Base-by-base conservation (phyloP, 805 yeast genomes). In the Debaryomyces tyrocola region DNA sequence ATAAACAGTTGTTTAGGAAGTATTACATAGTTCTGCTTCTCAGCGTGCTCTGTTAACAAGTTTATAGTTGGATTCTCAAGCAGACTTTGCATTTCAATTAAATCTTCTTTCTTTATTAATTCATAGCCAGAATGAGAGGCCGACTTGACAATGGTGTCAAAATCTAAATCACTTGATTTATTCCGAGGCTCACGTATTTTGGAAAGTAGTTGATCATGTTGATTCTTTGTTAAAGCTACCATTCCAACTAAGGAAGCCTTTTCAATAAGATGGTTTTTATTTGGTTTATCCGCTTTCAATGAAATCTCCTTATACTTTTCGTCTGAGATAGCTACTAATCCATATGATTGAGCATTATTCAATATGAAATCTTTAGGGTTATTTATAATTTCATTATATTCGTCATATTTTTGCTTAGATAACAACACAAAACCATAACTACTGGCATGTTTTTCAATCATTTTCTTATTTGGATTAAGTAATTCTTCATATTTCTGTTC, bases 221-320 rank as follows among this genome's bases (percentile, higher is more conserved):
- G 44, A 17, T 41, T 21, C 4, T 20, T n/a, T 11, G 47, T 49
- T 2, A 68, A 31, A 3, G 57, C 58, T 12, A 54, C 59, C 48
- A 64, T 53, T 11, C 64, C 66, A 27, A 52, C 45, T 9, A 46
- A 48, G 18, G 49, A 44, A 18, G 71, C 67, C 44, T 55, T 53
- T n/a, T 48, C 38, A 1, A 43, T 45, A 12, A 61, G 41, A 9
- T 49, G 53, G 14, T 55, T 57, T 21, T 48, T 45, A 14, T 47
- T 29, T 20, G 55, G 51, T 9, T 47, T 39, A 37, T 52, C 41
- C 2, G 45, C 50, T n/a, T 50, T 46, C 40, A 52, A 33, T n/a
- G 21, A 7, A 1, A 51, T 31, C 27, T 46, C 33, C 4, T 45
- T 42, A 21, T 43, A 43, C 21, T 41, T 37, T 14, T 12, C 10